These are phyloP conservation scores for Pulveroboletus sp. DNA, from an alignment of 768 basidiomycete genomes.

Conservation along the genomic window DNA sequence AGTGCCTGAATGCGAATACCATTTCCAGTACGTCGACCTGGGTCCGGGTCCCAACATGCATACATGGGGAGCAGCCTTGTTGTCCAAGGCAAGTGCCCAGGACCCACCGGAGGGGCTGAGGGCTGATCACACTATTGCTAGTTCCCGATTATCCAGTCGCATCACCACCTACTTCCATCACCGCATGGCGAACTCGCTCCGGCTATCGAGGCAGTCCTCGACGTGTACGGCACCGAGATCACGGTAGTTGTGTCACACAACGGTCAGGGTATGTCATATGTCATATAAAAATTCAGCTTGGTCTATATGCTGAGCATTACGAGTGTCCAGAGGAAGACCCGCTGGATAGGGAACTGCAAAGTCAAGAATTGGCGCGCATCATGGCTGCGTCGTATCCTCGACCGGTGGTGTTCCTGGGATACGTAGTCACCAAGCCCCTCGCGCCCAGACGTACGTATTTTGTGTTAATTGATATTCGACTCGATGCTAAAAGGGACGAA, in stretches of 20 bases:
- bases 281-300: neutral
- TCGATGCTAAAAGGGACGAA: slow-evolving; percentile 25
- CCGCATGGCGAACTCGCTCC: slow-evolving; percentile 85
- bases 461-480: neutral
- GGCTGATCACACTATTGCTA: no score
- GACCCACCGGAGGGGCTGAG: no score
- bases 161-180: slow-evolving; percentile 83
- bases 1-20: no score
- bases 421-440: slow-evolving; percentile 70
- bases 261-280: slow-evolving; percentile 70
- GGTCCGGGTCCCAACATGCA: slow-evolving; percentile 87
- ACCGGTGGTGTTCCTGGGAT: slow-evolving; percentile 78
- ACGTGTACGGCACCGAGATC: slow-evolving; percentile 72
- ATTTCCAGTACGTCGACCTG: slow-evolving; percentile 73
- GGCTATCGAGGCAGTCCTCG: slow-evolving; percentile 81
- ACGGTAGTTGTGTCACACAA: slow-evolving; percentile 89
- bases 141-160: slow-evolving; percentile 86
- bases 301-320: neutral
- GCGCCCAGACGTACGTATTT: slow-evolving; percentile 53
- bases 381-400: slow-evolving; percentile 66
- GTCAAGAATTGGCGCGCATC: slow-evolving; percentile 72
- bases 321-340: slow-evolving; percentile 70
- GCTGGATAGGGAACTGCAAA: slow-evolving; percentile 84
- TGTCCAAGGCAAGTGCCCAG: slow-evolving; percentile 64
- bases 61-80: slow-evolving; percentile 82